Conservation (phyloP, 805 yeast species). For the Maudiozyma barnettii region DNA sequence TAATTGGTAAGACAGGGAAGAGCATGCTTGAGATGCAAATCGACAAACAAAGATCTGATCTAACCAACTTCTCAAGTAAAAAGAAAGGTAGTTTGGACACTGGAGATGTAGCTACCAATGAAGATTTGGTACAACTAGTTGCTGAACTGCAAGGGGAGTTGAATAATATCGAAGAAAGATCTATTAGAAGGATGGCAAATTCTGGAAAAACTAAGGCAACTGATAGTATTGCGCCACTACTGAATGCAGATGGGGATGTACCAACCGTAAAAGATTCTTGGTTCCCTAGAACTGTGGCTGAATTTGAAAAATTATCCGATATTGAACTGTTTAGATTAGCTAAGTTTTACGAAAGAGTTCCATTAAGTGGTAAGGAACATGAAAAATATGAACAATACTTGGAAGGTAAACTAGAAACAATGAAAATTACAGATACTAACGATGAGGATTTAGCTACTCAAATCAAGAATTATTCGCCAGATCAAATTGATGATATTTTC, state of each 20-base stretch:
- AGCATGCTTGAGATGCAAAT: conserved; percentile 66
- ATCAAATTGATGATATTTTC: conserved; percentile 44
- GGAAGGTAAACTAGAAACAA: conserved; percentile 39
- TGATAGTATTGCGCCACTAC: conserved; percentile 52
- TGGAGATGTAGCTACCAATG: conserved; percentile 62
- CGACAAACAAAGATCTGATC: conserved; percentile 36
- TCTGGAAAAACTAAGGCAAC: conserved; percentile 36
- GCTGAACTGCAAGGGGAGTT: conserved; percentile 86
- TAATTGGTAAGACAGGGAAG: conserved; percentile 71
- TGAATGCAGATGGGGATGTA: conserved; percentile 70
- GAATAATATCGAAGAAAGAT: conserved; percentile 67
- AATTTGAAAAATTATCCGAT: conserved; percentile 40
- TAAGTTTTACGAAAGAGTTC: conserved; percentile 66
- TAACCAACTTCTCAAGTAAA: conserved; percentile 16
- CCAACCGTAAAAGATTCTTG: conserved; percentile 34
- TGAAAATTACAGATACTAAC: conserved; percentile 30
- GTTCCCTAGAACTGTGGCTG: conserved; percentile 52
- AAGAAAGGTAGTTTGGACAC: conserved; percentile 29
- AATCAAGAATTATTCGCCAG: conserved; percentile 31
- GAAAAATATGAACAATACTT: conserved; percentile 42
- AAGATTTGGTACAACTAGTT: conserved; percentile 77
- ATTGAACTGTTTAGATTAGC: conserved; percentile 44
- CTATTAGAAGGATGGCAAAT: conserved; percentile 62
- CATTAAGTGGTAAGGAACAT: conserved; percentile 50
- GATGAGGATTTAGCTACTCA: conserved; percentile 25